These are phyloP conservation scores for Fraxinus angustifolia DNA, from an alignment of 305 asterid genomes.

Conservation along the genomic window DNA sequence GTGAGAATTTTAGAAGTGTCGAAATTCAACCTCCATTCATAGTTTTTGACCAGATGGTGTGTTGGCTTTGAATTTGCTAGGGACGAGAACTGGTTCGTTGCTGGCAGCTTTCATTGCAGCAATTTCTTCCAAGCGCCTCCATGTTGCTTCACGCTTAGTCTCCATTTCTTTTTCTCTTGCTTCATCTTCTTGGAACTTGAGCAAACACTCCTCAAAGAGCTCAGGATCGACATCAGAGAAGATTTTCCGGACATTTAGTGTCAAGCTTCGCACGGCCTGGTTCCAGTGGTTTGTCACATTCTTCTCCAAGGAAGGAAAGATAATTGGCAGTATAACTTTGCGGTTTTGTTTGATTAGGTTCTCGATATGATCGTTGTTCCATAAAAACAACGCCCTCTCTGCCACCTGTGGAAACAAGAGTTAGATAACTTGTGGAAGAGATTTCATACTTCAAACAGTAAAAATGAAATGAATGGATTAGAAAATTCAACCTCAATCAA, in stretches of 20 bases:
- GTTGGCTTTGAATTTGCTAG: slow-evolving; percentile 33
- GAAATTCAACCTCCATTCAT: slow-evolving; percentile 18
- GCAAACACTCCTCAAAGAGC: slow-evolving; percentile 67
- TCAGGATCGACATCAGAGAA: slow-evolving; percentile 69
- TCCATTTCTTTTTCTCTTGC: slow-evolving; percentile 45
- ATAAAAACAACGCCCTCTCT: slow-evolving; percentile 76
- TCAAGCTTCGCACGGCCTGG: slow-evolving; percentile 73
- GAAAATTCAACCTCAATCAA: background rate
- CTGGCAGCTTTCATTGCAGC: slow-evolving; percentile 65
- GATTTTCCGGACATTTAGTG: slow-evolving; percentile 68
- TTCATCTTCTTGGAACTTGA: slow-evolving; percentile 62
- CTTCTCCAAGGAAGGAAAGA: slow-evolving; percentile 69
- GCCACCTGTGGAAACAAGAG: slow-evolving; percentile 57
- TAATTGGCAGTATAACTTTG: slow-evolving; percentile 62
- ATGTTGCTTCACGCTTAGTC: slow-evolving; percentile 56
- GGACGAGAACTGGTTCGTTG: slow-evolving; percentile 62
- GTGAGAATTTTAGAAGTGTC: slow-evolving; percentile 21
- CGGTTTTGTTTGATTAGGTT: slow-evolving; percentile 70
- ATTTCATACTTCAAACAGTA: background rate
- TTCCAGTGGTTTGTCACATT: slow-evolving; percentile 75
- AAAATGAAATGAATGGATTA: background rate
- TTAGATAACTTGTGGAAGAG: background rate
- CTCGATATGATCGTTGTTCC: slow-evolving; percentile 80
- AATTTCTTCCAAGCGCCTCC: slow-evolving; percentile 73
- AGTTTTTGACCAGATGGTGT: slow-evolving; percentile 44